These are phyloP conservation scores for Pisolithus orientalis DNA, from an alignment of 768 basidiomycete species.

Conservation along the genomic window DNA sequence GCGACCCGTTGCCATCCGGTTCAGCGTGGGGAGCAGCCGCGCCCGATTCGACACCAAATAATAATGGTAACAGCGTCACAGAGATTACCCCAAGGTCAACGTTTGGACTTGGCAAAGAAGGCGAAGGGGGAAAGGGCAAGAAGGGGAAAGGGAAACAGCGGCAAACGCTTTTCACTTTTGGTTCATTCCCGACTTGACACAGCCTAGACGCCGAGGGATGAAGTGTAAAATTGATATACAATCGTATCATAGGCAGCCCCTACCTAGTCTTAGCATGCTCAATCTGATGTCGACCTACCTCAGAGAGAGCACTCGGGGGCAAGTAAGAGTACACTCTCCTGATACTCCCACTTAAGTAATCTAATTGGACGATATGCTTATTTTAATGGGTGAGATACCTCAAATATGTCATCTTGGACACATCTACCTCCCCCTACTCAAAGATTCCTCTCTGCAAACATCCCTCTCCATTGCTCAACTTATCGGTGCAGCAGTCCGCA, in stretches of 20 bases:
- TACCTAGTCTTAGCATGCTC: too few species aligned
- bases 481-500: slow-evolving; percentile 46
- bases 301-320: too few species aligned
- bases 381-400: too few species aligned
- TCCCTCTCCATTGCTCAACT: slow-evolving; percentile 54
- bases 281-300: too few species aligned
- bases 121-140: slow-evolving; percentile 43
- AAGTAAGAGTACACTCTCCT: too few species aligned
- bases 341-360: too few species aligned
- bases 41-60: slow-evolving; percentile 14
- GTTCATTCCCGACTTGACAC: slow-evolving; percentile 37
- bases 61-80: slow-evolving; percentile 26
- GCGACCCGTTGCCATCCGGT: slow-evolving; percentile 32
- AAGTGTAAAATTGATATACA: too few species aligned
- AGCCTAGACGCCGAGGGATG: too few species aligned
- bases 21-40: slow-evolving; percentile 19
- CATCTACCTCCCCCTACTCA: slow-evolving; percentile 58
- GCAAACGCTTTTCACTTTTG: slow-evolving; percentile 72
- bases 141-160: slow-evolving; percentile 81
- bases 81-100: slow-evolving; percentile 6
- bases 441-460: slow-evolving; percentile 34
- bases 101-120: slow-evolving; percentile 7
- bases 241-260: too few species aligned
- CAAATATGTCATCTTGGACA: too few species aligned
- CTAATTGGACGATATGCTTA: too few species aligned